These are phyloP conservation scores for Phialocephala subalpina DNA, from an alignment of 2,329 filamentous ascomycete species.

Conservation along the genomic window DNA sequence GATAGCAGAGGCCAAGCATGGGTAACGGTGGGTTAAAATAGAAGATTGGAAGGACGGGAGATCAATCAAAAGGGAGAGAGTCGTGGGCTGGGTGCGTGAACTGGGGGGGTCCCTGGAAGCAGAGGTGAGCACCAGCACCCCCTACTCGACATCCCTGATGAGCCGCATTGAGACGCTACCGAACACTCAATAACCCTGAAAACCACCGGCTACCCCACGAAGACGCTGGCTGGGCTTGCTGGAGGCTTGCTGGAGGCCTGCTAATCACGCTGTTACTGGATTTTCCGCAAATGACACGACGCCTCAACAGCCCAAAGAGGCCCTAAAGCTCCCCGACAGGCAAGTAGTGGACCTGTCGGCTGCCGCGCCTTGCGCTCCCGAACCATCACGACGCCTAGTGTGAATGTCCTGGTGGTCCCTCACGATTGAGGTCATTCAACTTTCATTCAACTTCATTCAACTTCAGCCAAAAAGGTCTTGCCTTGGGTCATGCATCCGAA, in stretches of 20 bases:
- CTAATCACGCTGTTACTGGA: not conserved
- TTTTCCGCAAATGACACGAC: slow-evolving; percentile 23
- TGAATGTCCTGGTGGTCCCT: too few relatives aligned
- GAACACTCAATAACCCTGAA: not conserved
- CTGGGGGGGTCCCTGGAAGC: not conserved
- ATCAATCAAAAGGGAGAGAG: slow-evolving; percentile 26
- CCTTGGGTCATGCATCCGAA: slow-evolving; percentile 16
- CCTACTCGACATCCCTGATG: slow-evolving; percentile 25
- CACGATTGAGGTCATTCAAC: too few relatives aligned
- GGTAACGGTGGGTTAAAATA: slow-evolving; percentile 31
- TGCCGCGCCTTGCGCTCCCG: slow-evolving; percentile 1
- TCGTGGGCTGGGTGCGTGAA: not conserved
- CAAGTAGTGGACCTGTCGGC: not conserved
- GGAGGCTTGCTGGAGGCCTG: not conserved
- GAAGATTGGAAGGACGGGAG: slow-evolving; percentile 32
- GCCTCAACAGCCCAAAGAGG: slow-evolving; percentile 7
- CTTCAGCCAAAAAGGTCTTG: slow-evolving; percentile 16
- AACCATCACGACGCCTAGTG: not conserved
- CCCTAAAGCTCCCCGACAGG: not conserved
- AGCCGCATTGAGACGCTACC: slow-evolving; percentile 35
- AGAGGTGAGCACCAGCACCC: not conserved
- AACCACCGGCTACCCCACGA: slow-evolving; percentile 24
- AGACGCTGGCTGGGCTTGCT: slow-evolving; percentile 6
- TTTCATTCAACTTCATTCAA: too few relatives aligned
- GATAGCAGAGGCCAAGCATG: slow-evolving; percentile 23